A percentile compares a stretch with the other conserved stretches of the same genome.
Conservation (phyloP, 306 rosid genomes). For the Medicago lupulina region DNA sequence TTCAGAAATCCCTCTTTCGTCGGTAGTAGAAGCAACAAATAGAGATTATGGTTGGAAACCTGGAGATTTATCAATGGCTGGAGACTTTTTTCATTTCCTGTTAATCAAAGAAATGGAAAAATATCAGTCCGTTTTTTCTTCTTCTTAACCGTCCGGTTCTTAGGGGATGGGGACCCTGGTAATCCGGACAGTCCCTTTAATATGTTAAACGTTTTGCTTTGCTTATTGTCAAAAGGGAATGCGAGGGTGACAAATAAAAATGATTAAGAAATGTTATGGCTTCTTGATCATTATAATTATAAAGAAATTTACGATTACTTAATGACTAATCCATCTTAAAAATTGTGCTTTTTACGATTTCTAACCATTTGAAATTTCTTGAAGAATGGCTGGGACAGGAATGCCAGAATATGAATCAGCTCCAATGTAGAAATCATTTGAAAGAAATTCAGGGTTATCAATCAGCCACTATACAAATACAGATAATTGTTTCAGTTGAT, state of each 20-base stretch:
- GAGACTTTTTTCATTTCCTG: conserved; percentile 58
- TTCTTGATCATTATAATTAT: not conserved
- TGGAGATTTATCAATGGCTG: conserved; percentile 56
- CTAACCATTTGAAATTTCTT: conserved; percentile 65
- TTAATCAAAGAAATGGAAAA: conserved; percentile 14
- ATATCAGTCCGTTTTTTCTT: not conserved
- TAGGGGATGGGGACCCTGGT: not conserved
- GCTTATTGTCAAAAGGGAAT: not conserved
- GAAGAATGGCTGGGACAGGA: conserved; percentile 54
- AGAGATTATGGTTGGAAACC: not conserved
- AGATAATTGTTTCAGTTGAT: conserved; percentile 1
- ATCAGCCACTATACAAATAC: conserved; percentile 67
- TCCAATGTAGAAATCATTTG: conserved; percentile 62
- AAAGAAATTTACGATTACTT: not conserved
- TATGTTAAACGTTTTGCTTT: not conserved
- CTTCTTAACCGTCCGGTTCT: not conserved
- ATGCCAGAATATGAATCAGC: conserved; percentile 82
- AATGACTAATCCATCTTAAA: not conserved
- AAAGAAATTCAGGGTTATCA: conserved; percentile 60
- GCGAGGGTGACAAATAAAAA: not conserved
- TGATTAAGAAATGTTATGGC: not conserved
- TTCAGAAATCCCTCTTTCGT: conserved; percentile 4
- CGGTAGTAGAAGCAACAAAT: not conserved
- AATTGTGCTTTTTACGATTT: not conserved
- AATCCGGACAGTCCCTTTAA: not conserved